Evolutionary conservation across 1,284 basidiomycete species (phyloP).

Genomic region (Cutaneotrichosporon sp.): DNA sequence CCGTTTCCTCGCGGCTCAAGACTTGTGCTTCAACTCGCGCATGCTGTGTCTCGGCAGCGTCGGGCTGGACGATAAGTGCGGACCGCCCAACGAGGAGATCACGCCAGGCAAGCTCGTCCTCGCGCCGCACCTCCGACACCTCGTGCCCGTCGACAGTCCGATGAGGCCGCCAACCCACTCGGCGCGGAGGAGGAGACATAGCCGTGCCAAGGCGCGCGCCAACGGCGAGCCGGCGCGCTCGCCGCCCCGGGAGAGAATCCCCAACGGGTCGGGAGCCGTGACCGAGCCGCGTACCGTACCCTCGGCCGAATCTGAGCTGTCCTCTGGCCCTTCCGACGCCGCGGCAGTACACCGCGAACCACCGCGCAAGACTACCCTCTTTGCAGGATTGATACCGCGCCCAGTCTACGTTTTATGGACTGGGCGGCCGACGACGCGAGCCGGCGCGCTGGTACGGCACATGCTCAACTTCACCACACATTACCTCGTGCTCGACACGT

Average conservation of each 20-base stretch:
- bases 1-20: slow-evolving; percentile 22
- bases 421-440: slow-evolving; percentile 15
- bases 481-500: slow-evolving; percentile 31
- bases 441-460: slow-evolving; percentile 28
- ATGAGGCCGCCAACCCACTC: background rate
- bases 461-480: slow-evolving; percentile 14
- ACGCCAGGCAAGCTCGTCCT: background rate
- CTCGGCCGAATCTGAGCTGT: too few relatives aligned
- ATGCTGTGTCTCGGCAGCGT: slow-evolving; percentile 31
- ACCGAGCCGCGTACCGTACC: too few relatives aligned
- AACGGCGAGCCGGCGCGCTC: too few relatives aligned
- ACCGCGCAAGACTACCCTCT: background rate
- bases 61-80: slow-evolving; percentile 13
- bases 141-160: background rate
- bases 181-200: background rate
- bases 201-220: background rate
- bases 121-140: slow-evolving; percentile 23
- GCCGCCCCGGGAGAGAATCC: too few relatives aligned
- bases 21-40: slow-evolving; percentile 30
- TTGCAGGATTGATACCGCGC: background rate
- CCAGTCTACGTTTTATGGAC: background rate
- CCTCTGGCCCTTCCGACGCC: too few relatives aligned
- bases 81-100: slow-evolving; percentile 1
- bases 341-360: background rate
- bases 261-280: too few relatives aligned